phyloP scores from a whole-genome alignment of 805 yeast genomes.

The Lachancea thermotolerans region DNA sequence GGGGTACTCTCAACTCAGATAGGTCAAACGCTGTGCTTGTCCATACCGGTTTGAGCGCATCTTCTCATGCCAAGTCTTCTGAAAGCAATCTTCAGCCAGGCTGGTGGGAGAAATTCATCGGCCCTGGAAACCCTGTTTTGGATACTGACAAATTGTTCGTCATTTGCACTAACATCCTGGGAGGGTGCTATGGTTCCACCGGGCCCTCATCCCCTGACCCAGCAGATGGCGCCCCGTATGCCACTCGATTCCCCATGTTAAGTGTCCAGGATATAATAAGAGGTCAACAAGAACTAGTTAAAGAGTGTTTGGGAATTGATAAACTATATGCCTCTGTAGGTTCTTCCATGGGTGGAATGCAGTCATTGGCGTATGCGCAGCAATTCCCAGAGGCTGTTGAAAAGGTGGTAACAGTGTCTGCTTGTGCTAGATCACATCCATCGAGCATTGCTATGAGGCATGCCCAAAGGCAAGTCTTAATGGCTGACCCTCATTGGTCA shows the following conservation, averaged over 20 bases:
- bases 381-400: slow-evolving; percentile 75
- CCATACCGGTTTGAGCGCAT: slow-evolving; percentile 89
- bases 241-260: slow-evolving; percentile 80
- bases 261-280: slow-evolving; percentile 87
- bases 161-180: slow-evolving; percentile 85
- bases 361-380: slow-evolving; percentile 77
- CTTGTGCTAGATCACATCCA: slow-evolving; percentile 92
- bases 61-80: slow-evolving; percentile 88
- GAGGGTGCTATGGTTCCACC: slow-evolving; percentile 93
- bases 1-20: slow-evolving; percentile 68
- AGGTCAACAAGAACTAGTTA: slow-evolving; percentile 69
- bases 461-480: slow-evolving; percentile 84
- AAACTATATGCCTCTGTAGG: slow-evolving; percentile 78
- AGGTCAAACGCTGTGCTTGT: slow-evolving; percentile 68
- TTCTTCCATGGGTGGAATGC: slow-evolving; percentile 99
- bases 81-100: slow-evolving; percentile 62
- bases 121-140: slow-evolving; percentile 62
- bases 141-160: slow-evolving; percentile 80
- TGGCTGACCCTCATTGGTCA: slow-evolving; percentile 94
- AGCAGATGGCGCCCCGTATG: slow-evolving; percentile 57
- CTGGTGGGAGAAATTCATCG: slow-evolving; percentile 96
- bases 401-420: slow-evolving; percentile 73
- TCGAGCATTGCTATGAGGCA: slow-evolving; percentile 90
- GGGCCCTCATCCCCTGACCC: slow-evolving; percentile 85
- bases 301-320: slow-evolving; percentile 51